Base-by-base conservation (phyloP, 2,329 filamentous ascomycete species). In the Ophioceras dolichostomum region DNA sequence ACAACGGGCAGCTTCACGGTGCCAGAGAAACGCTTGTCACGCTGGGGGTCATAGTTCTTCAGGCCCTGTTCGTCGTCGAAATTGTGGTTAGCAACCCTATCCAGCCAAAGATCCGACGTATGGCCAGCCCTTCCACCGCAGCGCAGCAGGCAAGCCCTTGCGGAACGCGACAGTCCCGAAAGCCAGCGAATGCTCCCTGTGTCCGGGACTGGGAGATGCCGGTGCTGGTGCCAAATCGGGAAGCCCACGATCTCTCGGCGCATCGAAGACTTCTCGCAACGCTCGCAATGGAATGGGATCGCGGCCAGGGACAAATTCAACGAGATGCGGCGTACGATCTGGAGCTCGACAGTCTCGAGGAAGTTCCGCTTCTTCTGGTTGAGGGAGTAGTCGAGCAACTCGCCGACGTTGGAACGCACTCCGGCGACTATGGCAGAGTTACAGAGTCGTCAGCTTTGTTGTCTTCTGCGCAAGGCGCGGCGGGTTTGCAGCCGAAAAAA, bases 11-110 rank as follows among this genome's bases (percentile, higher is more conserved):
- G 83, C 73, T 83, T 87, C 76, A 98, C 55, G 67, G 91, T 96
- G 68, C 91, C 91, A 41, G 85, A 94, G 89, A 98, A 98, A 94
- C 89, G 89, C 89, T 98, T 98, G 76, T 98, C 91, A 86, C 91
- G 89, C 82, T 96, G 75, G 61, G 91, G 89, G 65, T 98, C 84
- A 74, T 94, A 94, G 82, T 94, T 94, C 83, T 94, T 93, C 64
- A 94, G 79, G 65, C 85, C 35, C 31, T 33, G 31, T 21, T 19
- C 85, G 74, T 93, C 91, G 67, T 86, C 77, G 54, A 83, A 30
- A 28, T 13, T 14, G 22, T 13, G 17, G 19, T 34, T 21, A 34
- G 33, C 13, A 34, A 17, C 14, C 4, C 14, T 30, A n/a, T 3
- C 13, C 27, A 29, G 27, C 27, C 27, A 29, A n/a, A 6, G 10